phyloP scores from a whole-genome alignment of 495 filamentous ascomycete genomes.

The Cryomyces minteri region DNA sequence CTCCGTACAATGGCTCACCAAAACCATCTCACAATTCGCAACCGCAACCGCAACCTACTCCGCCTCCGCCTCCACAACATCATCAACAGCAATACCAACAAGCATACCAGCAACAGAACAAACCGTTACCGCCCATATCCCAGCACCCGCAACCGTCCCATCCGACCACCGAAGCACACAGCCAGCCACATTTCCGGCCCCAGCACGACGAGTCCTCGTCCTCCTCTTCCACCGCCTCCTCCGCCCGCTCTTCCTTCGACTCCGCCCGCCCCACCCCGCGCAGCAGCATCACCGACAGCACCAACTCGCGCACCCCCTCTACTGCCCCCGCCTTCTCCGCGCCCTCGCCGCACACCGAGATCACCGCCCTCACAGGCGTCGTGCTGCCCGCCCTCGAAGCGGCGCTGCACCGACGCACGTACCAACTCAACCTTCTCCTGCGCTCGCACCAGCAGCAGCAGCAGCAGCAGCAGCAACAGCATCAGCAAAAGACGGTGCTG shows the following conservation, averaged over 20 bases:
- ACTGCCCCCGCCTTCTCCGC: constrained; percentile 16
- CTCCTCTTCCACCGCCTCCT: no score
- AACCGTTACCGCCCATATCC: no score
- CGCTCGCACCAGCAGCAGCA: constrained; percentile 5
- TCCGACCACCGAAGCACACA: no score
- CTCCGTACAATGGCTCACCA: constrained; percentile 5
- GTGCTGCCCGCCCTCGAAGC: constrained; percentile 82
- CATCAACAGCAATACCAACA: not conserved
- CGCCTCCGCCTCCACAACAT: not conserved
- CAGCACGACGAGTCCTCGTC: no score
- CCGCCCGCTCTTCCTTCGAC: no score
- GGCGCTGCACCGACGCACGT: constrained; percentile 63
- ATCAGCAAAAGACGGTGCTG: not conserved
- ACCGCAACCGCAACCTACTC: not conserved
- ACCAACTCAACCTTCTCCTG: constrained; percentile 34
- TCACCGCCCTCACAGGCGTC: constrained; percentile 57
- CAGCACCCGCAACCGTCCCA: no score
- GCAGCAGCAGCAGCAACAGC: not conserved
- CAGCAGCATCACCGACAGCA: no score
- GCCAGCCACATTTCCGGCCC: no score
- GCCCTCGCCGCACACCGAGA: constrained; percentile 18
- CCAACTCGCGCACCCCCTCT: not conserved
- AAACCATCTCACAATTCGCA: no score
- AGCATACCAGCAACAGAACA: no score
- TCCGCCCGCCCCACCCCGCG: no score